phyloP scores from a whole-genome alignment of 2,329 filamentous ascomycete genomes.

The Madurella fahalii region DNA sequence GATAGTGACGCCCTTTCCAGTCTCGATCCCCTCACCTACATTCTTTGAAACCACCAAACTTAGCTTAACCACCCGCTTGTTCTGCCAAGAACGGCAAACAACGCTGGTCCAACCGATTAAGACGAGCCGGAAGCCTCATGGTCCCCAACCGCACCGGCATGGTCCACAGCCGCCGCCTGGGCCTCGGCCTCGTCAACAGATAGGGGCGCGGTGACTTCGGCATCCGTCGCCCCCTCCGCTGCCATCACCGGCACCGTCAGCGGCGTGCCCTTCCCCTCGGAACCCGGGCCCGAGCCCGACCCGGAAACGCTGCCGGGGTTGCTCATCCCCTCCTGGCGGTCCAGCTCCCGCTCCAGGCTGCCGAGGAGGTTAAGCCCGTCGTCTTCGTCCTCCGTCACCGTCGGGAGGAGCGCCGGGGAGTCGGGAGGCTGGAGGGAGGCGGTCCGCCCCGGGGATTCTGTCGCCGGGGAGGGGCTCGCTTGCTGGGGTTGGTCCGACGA shows the following conservation, averaged over 20 bases:
- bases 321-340: conserved; percentile 34
- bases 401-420: conserved; percentile 20
- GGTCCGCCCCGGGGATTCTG: background rate
- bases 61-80: no score
- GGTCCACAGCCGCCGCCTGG: no score
- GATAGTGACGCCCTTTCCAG: background rate
- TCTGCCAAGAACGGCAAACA: no score
- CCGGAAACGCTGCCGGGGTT: background rate
- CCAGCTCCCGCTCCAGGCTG: conserved; percentile 43
- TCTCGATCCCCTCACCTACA: background rate
- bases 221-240: background rate
- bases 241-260: background rate
- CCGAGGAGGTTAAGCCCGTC: conserved; percentile 43
- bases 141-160: no score
- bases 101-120: no score
- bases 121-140: no score
- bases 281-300: no score
- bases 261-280: background rate
- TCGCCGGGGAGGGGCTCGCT: background rate
- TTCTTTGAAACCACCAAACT: no score
- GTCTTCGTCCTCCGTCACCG: conserved; percentile 30
- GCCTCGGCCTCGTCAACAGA: background rate
- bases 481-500: background rate
- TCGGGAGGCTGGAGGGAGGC: conserved; percentile 12
- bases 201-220: no score